phyloP scores from a whole-genome alignment of 2,329 filamentous ascomycete species.

The Aspergillus sp. region DNA sequence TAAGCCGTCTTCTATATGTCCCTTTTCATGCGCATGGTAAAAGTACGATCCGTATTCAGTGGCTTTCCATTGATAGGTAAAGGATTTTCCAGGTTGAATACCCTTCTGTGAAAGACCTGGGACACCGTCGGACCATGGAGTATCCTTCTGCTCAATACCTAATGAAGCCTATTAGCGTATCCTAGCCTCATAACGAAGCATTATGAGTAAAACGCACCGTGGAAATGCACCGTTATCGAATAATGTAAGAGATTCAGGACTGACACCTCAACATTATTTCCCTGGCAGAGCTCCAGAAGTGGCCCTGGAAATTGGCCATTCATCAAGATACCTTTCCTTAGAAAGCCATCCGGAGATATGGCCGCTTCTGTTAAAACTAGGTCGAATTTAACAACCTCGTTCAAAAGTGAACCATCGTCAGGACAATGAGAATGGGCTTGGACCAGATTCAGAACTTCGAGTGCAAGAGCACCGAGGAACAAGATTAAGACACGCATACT shows the following conservation, averaged over 20 bases:
- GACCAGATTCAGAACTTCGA: too few relatives aligned
- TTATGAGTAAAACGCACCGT: not conserved
- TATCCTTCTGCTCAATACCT: slow-evolving; percentile 40
- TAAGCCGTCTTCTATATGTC: slow-evolving; percentile 57
- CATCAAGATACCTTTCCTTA: not conserved
- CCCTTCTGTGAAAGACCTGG: slow-evolving; percentile 52
- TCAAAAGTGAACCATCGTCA: too few relatives aligned
- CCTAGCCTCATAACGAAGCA: not conserved
- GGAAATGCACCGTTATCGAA: not conserved
- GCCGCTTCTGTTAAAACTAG: too few relatives aligned
- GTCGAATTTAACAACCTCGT: too few relatives aligned
- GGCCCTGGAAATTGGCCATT: not conserved
- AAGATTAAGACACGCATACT: too few relatives aligned
- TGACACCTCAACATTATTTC: not conserved
- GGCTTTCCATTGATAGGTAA: slow-evolving; percentile 53
- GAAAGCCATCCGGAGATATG: too few relatives aligned
- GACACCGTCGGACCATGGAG: slow-evolving; percentile 58
- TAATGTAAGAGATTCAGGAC: not conserved
- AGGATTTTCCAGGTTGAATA: slow-evolving; percentile 47
- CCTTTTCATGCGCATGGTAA: slow-evolving; percentile 56
- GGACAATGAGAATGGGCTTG: too few relatives aligned
- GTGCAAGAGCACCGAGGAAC: too few relatives aligned
- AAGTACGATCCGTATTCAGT: slow-evolving; percentile 56
- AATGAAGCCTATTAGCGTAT: not conserved
- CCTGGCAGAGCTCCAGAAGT: not conserved